Percentiles rank a stretch among this genome's conserved stretches.
phyloP scores from a whole-genome alignment of 345 rosid species.

The Eucalyptus albens region DNA sequence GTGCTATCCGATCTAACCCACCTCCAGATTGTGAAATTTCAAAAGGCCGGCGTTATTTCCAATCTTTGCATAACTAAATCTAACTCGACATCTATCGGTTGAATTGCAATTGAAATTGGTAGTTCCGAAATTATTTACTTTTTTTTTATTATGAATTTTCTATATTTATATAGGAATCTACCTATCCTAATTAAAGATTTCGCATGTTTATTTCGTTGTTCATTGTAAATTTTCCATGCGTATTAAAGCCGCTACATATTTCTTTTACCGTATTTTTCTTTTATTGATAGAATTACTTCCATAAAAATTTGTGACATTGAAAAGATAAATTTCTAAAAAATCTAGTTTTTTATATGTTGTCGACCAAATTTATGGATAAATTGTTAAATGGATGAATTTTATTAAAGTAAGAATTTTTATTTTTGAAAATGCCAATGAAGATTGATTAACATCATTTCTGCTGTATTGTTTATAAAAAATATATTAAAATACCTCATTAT shows the following conservation, averaged over 20 bases:
- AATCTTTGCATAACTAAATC: too few relatives aligned
- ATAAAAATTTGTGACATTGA: too few relatives aligned
- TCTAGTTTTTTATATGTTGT: background rate
- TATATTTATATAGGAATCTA: too few relatives aligned
- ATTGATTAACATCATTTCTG: too few relatives aligned
- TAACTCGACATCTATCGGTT: background rate
- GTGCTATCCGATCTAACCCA: background rate
- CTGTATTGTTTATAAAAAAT: background rate
- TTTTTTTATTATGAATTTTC: too few relatives aligned
- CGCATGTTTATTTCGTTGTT: fast-evolving
- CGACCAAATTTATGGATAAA: background rate
- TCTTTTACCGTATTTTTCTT: too few relatives aligned
- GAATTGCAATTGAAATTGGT: background rate
- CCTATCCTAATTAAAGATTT: fast-evolving
- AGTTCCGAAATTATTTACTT: background rate
- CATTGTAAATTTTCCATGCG: too few relatives aligned
- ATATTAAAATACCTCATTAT: too few relatives aligned
- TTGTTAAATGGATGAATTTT: too few relatives aligned
- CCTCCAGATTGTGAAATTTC: background rate
- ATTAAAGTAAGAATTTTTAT: background rate
- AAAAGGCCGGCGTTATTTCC: background rate
- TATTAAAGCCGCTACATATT: too few relatives aligned
- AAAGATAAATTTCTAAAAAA: too few relatives aligned
- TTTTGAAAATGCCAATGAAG: too few relatives aligned
- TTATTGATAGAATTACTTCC: background rate